Percentiles rank a stretch among this genome's conserved stretches.
phyloP scores from a whole-genome alignment of 257 asterid species.

The Eustoma russellianum region DNA sequence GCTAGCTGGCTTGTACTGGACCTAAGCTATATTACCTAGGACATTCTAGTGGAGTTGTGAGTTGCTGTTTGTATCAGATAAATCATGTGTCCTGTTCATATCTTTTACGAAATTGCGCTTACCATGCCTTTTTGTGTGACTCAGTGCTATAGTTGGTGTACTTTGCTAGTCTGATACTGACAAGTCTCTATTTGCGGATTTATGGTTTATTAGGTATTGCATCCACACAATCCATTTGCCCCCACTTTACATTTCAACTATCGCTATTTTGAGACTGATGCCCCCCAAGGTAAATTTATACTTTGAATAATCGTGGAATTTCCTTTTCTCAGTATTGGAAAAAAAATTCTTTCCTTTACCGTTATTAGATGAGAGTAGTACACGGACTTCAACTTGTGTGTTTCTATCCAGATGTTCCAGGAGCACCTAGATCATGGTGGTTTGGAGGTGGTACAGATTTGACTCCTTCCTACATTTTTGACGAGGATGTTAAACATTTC shows the following conservation, averaged over 20 bases:
- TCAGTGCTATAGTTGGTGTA: too few relatives aligned
- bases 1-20: too few relatives aligned
- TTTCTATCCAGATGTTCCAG: slow-evolving; percentile 64
- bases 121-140: too few relatives aligned
- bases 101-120: too few relatives aligned
- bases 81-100: too few relatives aligned
- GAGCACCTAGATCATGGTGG: slow-evolving; percentile 98
- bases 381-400: not conserved
- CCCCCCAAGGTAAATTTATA: slow-evolving; percentile 58
- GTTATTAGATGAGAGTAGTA: too few relatives aligned
- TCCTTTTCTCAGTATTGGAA: not conserved
- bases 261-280: slow-evolving; percentile 93
- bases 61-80: too few relatives aligned
- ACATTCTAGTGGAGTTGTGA: too few relatives aligned
- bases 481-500: slow-evolving; percentile 92
- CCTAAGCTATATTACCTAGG: too few relatives aligned
- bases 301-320: not conserved
- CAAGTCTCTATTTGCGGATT: not conserved
- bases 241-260: slow-evolving; percentile 94
- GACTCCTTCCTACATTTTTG: slow-evolving; percentile 94
- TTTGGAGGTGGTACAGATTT: slow-evolving; percentile 98
- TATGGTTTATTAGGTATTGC: slow-evolving; percentile 56
- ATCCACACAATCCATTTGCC: slow-evolving; percentile 96
- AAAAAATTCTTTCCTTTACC: too few relatives aligned
- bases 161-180: too few relatives aligned